Evolutionary conservation across 495 filamentous ascomycete species (phyloP).

Genomic region (Staphylotrichum longicolle): DNA sequence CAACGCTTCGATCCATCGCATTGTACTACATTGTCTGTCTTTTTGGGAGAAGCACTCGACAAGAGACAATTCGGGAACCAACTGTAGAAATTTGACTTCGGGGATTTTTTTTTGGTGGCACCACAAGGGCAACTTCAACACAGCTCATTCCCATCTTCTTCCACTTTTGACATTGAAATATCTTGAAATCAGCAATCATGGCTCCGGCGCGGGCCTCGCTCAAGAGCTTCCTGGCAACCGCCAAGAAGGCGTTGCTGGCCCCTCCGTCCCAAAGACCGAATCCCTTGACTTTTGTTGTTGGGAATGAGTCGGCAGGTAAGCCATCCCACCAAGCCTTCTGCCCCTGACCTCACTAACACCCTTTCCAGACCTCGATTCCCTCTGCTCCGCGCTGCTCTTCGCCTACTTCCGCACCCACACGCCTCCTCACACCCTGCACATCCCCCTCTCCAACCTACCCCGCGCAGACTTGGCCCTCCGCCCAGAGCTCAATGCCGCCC

Average conservation of each 20-base stretch:
- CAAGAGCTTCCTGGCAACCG: conserved; percentile 41
- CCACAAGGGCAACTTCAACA: too few relatives aligned
- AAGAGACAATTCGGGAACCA: too few relatives aligned
- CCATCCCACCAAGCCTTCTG: background rate
- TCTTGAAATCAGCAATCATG: conserved; percentile 2
- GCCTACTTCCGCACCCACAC: conserved; percentile 70
- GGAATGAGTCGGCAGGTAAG: conserved; percentile 72
- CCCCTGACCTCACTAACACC: conserved; percentile 18
- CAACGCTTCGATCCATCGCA: too few relatives aligned
- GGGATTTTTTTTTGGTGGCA: too few relatives aligned
- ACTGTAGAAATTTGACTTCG: too few relatives aligned
- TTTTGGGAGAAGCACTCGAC: too few relatives aligned
- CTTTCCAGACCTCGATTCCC: conserved; percentile 78
- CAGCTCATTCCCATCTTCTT: too few relatives aligned
- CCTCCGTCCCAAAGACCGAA: conserved; percentile 35
- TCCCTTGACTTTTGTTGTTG: conserved; percentile 63
- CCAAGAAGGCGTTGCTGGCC: conserved; percentile 40
- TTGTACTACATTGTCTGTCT: too few relatives aligned
- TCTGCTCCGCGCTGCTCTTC: conserved; percentile 79
- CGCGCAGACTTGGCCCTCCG: conserved; percentile 67
- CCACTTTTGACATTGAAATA: too few relatives aligned
- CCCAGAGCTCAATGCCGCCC: conserved; percentile 69
- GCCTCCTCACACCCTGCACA: conserved; percentile 56
- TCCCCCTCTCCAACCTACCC: conserved; percentile 78
- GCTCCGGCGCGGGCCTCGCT: conserved; percentile 27